Conservation (phyloP, 2,329 filamentous ascomycete species). For the Lasiodiplodia hormozganensis region DNA sequence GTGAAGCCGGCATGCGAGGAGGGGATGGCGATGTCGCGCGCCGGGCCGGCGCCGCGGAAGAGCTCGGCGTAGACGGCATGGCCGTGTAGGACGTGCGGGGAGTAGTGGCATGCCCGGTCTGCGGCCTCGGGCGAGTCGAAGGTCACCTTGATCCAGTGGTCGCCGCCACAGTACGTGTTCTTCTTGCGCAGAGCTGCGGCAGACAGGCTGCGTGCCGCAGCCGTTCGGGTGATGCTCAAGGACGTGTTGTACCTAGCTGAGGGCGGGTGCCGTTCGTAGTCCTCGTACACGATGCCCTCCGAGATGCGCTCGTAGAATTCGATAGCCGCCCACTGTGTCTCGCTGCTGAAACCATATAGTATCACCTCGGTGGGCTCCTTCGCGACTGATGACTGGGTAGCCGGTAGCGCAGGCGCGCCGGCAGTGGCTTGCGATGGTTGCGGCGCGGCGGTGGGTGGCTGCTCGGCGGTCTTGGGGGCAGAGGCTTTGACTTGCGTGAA, state of each 20-base stretch:
- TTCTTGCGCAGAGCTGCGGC: slow-evolving; percentile 78
- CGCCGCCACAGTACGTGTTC: slow-evolving; percentile 80
- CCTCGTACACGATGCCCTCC: slow-evolving; percentile 82
- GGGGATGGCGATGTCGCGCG: slow-evolving; percentile 51
- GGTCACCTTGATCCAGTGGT: slow-evolving; percentile 80
- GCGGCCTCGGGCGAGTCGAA: slow-evolving; percentile 58
- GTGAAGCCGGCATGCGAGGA: slow-evolving; percentile 41
- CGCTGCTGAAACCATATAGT: slow-evolving; percentile 79
- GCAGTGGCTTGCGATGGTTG: slow-evolving; percentile 35
- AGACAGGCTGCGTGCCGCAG: slow-evolving; percentile 71
- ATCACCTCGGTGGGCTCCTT: slow-evolving; percentile 78
- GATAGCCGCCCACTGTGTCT: slow-evolving; percentile 79
- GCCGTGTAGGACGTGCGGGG: slow-evolving; percentile 56
- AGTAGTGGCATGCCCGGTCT: slow-evolving; percentile 55
- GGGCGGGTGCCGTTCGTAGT: slow-evolving; percentile 88
- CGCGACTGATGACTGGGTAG: slow-evolving; percentile 45
- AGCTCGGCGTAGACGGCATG: slow-evolving; percentile 56
- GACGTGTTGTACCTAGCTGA: slow-evolving; percentile 74
- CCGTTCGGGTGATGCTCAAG: slow-evolving; percentile 74
- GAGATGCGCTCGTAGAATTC: slow-evolving; percentile 87
- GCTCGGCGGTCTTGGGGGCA: slow-evolving; percentile 16
- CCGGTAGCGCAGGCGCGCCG: slow-evolving; percentile 46
- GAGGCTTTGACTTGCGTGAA: slow-evolving; percentile 46
- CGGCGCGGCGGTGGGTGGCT: slow-evolving; percentile 21
- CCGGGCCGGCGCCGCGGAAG: slow-evolving; percentile 53